phyloP scores from a whole-genome alignment of 1,139 yeast genomes.

The Candida anutae region DNA sequence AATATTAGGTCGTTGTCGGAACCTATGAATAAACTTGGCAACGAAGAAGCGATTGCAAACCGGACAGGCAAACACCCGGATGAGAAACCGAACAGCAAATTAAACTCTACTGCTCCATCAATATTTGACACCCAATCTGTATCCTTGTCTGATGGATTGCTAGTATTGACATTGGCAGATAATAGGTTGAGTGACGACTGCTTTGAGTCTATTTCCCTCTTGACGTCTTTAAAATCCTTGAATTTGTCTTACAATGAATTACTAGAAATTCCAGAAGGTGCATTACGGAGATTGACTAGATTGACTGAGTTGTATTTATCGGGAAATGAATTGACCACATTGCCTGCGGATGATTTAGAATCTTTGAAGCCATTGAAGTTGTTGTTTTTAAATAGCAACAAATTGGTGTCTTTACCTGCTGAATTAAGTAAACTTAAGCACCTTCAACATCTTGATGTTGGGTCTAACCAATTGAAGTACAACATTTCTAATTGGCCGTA shows the following conservation, averaged over 20 bases:
- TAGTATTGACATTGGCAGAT: slow-evolving; percentile 64
- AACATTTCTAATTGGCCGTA: slow-evolving; percentile 92
- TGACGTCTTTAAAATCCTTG: slow-evolving; percentile 52
- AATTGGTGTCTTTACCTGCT: slow-evolving; percentile 80
- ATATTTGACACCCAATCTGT: slow-evolving; percentile 8
- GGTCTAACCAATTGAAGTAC: slow-evolving; percentile 84
- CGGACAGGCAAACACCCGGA: neutral
- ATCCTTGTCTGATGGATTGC: slow-evolving; percentile 45
- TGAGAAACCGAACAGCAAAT: neutral
- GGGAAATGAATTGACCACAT: slow-evolving; percentile 71
- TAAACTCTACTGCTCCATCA: neutral
- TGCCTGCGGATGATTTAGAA: slow-evolving; percentile 84
- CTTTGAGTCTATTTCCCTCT: slow-evolving; percentile 59
- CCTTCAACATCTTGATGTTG: slow-evolving; percentile 75
- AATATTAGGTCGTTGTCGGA: slow-evolving; percentile 12
- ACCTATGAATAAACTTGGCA: neutral
- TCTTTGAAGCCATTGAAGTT: slow-evolving; percentile 49
- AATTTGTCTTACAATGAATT: slow-evolving; percentile 81
- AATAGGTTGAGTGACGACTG: slow-evolving; percentile 76
- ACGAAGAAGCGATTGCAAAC: neutral
- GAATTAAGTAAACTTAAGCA: slow-evolving; percentile 67
- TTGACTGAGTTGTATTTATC: slow-evolving; percentile 70
- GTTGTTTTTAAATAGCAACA: slow-evolving; percentile 73
- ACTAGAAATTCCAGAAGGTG: slow-evolving; percentile 72
- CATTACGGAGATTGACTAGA: slow-evolving; percentile 48